Evolutionary conservation across 352 stramenopile species (phyloP), one percentile per base, ranked within the genome.

Genomic region (Achlya hypogyna): DNA sequence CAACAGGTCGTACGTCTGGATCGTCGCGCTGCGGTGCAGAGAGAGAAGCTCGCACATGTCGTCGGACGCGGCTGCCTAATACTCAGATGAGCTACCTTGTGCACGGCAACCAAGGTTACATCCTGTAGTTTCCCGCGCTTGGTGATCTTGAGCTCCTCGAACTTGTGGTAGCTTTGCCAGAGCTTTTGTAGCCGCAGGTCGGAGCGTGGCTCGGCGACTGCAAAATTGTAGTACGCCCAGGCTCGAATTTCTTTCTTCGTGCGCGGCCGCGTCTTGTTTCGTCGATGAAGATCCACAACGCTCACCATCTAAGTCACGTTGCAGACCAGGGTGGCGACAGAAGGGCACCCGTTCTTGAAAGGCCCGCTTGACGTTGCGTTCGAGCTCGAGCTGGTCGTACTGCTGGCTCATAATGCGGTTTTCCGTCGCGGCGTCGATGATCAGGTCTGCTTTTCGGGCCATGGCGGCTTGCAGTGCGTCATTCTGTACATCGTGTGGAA

Each of bases 61-160:
- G 0, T 79, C 58, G 0, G 72, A 81, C 62, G 69, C 80, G 58
- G 89, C 82, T 1, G 75, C 42, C 60, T 67, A 58, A n/a, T n/a
- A 49, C 4, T 16, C 31, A 42, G 6, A 22, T 53, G 20, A 53
- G 47, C 47, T 53, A 18, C 9, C 47, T 10, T n/a, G 29, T 29
- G 25, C 27, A 49, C 4, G 22, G 0, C 1, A n/a, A 38, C n/a
- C 16, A 42, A 42, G 31, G 25, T n/a, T n/a, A 67, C 82, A 14
- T 93, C 81, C 1, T 90, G 25, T 40, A 91, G 71, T 12, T 82
- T 75, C 0, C 84, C 84, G 23, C 65, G 63, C 70, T 88, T 90
- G 56, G 78, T 78, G n/a, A 91, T 69, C 42, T 87, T 90, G 75
- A 77, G 86, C 71, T 91, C 78, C 59, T 91, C 81, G 22, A 93